Evolutionary conservation across 345 rosid species (phyloP).

Genomic region (Psidium friedrichsthalianum): DNA sequence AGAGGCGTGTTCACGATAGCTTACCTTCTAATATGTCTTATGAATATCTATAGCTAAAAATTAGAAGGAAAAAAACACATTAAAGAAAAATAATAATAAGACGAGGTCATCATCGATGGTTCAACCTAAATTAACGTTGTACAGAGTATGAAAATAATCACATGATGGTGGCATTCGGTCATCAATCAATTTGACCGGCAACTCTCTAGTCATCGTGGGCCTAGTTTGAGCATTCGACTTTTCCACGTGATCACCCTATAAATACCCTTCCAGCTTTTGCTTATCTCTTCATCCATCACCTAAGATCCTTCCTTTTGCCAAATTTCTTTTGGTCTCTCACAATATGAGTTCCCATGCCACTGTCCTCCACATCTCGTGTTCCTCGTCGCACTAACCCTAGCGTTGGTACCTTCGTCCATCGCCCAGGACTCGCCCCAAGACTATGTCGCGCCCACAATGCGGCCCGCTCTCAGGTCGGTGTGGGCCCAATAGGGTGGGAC

Average conservation of each 20-base stretch:
- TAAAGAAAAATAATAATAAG: background rate
- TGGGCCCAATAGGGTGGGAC: conserved; percentile 27
- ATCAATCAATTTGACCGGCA: background rate
- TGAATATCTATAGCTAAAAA: background rate
- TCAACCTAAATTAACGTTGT: background rate
- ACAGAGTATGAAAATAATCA: background rate
- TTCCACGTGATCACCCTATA: background rate
- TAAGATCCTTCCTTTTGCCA: background rate
- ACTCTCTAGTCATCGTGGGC: background rate
- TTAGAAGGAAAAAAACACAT: too few species aligned
- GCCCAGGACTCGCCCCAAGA: conserved; percentile 11
- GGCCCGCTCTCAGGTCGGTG: conserved; percentile 10
- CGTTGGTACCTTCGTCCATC: background rate
- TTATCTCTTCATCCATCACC: background rate
- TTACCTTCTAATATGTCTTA: background rate
- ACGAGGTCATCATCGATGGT: background rate
- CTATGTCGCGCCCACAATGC: conserved; percentile 14
- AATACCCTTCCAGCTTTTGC: background rate
- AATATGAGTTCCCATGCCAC: background rate
- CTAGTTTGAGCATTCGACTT: background rate
- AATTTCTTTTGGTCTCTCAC: background rate
- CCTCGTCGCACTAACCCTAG: background rate
- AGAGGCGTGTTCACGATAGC: background rate
- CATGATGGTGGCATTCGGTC: background rate
- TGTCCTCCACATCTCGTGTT: background rate